Evolutionary conservation across 495 filamentous ascomycete species (phyloP).

Genomic region (Cercophora sp.): DNA sequence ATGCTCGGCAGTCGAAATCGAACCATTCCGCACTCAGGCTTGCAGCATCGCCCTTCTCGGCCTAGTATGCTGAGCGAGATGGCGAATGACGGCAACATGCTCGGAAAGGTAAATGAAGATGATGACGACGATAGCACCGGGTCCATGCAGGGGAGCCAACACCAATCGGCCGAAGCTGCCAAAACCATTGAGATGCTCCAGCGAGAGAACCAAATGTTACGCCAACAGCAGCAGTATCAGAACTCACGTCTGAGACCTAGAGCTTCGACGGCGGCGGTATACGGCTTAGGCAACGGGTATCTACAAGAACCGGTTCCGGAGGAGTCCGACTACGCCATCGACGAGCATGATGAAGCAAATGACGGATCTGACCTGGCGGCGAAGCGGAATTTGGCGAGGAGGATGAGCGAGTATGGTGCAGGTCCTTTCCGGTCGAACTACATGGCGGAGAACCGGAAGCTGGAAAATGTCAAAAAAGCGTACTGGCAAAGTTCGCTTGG

Average conservation of each 20-base stretch:
- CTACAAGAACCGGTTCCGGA: constrained; percentile 63
- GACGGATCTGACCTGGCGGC: constrained; percentile 51
- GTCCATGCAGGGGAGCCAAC: constrained; percentile 51
- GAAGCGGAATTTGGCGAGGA: constrained; percentile 50
- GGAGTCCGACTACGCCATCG: constrained; percentile 65
- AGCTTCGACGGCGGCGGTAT: constrained; percentile 51
- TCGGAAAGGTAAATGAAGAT: constrained; percentile 78
- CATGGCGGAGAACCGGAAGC: constrained; percentile 64
- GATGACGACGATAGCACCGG: constrained; percentile 65
- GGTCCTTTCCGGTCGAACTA: constrained; percentile 55
- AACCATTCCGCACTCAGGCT: constrained; percentile 52
- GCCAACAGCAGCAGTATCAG: constrained; percentile 62
- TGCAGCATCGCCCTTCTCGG: constrained; percentile 78
- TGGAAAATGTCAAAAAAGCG: constrained; percentile 74
- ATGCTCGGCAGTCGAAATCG: constrained; percentile 52
- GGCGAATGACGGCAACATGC: constrained; percentile 62
- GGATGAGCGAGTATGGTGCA: constrained; percentile 62
- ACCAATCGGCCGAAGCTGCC: constrained; percentile 55
- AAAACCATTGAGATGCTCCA: constrained; percentile 71
- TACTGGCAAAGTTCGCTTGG: constrained; percentile 87
- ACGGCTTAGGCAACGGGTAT: constrained; percentile 54
- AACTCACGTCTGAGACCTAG: constrained; percentile 59
- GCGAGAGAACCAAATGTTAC: constrained; percentile 66
- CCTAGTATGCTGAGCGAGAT: constrained; percentile 82
- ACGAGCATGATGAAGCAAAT: constrained; percentile 63